These are phyloP conservation scores for Gillenia trifoliata DNA, from an alignment of 306 rosid species.

Conservation along the genomic window DNA sequence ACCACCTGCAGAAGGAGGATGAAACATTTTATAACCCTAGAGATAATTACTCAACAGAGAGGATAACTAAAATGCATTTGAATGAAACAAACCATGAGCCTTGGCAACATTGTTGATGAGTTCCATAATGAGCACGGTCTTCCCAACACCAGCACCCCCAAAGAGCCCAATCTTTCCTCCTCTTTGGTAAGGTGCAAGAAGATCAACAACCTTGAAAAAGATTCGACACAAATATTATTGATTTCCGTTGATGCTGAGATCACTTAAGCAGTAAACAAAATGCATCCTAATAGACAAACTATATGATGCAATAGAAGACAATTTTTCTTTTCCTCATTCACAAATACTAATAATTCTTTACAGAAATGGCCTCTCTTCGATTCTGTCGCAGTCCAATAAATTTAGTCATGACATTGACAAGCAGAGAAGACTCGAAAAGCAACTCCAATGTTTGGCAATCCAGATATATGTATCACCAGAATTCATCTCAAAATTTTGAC, in stretches of 20 bases:
- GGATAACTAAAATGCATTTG: not conserved
- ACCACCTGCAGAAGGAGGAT: conserved; percentile 59
- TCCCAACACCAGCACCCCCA: conserved; percentile 94
- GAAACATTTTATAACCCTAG: not conserved
- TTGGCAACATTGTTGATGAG: conserved; percentile 95
- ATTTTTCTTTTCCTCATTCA: not conserved
- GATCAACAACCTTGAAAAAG: conserved; percentile 62
- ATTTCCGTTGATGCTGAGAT: not conserved
- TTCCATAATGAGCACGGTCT: conserved; percentile 86
- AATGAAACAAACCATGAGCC: conserved; percentile 67
- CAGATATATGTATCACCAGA: not conserved
- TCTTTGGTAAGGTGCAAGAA: conserved; percentile 84
- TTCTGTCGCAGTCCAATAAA: not conserved
- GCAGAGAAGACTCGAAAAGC: too few relatives aligned
- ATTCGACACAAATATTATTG: not conserved
- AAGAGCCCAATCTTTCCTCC: conserved; percentile 90
- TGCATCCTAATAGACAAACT: not conserved
- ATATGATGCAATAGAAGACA: not conserved
- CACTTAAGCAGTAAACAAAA: too few relatives aligned
- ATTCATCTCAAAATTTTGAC: not conserved
- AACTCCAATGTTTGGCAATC: not conserved
- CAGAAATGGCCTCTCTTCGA: not conserved
- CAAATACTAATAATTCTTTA: too few relatives aligned
- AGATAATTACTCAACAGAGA: not conserved
- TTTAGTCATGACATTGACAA: not conserved